These are phyloP conservation scores for Kokia cookei DNA, from an alignment of 441 rosid genomes.

Conservation along the genomic window DNA sequence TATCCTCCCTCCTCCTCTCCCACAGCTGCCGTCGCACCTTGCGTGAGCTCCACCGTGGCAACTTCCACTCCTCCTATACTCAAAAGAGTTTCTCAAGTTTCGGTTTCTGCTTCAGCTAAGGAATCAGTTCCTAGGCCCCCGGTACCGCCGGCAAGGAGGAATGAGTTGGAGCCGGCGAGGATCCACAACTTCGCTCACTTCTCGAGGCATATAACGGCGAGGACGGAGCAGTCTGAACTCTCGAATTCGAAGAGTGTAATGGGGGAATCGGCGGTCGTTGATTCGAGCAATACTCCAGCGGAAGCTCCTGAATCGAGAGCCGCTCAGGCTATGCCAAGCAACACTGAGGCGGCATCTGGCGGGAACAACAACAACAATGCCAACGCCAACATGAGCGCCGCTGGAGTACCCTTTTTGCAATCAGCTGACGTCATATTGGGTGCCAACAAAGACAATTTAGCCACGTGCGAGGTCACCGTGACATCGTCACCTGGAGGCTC, in stretches of 20 bases:
- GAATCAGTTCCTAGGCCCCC: constrained; percentile 33
- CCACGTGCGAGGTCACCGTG: constrained; percentile 39
- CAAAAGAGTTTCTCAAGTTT: constrained; percentile 3
- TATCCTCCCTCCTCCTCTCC: constrained; percentile 31
- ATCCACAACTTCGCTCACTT: constrained; percentile 53
- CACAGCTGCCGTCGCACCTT: constrained; percentile 11
- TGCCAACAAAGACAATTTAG: constrained; percentile 13
- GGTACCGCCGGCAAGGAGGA: constrained; percentile 31
- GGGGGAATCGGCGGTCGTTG: constrained; percentile 54
- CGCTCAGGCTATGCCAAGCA: constrained; percentile 22
- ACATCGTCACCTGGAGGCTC: constrained; percentile 50
- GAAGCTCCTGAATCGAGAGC: constrained; percentile 24
- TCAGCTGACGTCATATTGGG: constrained; percentile 4
- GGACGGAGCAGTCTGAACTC: constrained; percentile 33
- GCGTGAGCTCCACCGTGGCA: constrained; percentile 18
- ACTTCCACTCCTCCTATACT: constrained; percentile 9
- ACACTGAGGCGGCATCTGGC: constrained; percentile 18
- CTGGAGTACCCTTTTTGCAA: constrained; percentile 18
- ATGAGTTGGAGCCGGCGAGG: constrained; percentile 25
- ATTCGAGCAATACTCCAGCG: constrained; percentile 47
- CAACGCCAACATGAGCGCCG: constrained; percentile 18
- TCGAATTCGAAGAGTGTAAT: constrained; percentile 32
- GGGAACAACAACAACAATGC: constrained; percentile 11
- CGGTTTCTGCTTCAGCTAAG: neutral
- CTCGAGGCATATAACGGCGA: constrained; percentile 36